These are phyloP conservation scores for Globisporangium polare DNA, from an alignment of 352 stramenopile species.

Conservation along the genomic window DNA sequence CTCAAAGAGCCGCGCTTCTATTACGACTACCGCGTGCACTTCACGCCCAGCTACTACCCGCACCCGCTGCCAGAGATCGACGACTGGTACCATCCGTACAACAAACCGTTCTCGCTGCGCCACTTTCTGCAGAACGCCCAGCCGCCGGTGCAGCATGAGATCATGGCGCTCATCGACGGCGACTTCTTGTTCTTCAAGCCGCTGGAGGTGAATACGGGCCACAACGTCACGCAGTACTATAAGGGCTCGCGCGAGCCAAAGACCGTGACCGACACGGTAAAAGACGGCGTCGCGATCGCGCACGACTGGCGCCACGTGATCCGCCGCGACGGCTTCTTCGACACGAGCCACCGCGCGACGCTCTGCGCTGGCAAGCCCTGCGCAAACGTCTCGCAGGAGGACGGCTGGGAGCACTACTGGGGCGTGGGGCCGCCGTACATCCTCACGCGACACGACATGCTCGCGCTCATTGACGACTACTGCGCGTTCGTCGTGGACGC, in stretches of 20 bases:
- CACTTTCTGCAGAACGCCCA: conserved; percentile 26
- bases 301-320: conserved; percentile 47
- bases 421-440: conserved; percentile 52
- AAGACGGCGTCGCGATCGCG: conserved; percentile 35
- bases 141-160: conserved; percentile 18
- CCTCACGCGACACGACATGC: conserved; percentile 40
- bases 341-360: conserved; percentile 3
- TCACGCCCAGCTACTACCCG: conserved; percentile 19
- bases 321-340: conserved; percentile 30
- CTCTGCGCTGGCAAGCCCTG: conserved; percentile 33
- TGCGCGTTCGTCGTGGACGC: conserved; percentile 34
- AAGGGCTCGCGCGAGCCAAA: conserved; percentile 20
- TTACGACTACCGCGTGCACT: conserved; percentile 27
- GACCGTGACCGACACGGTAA: conserved; percentile 35
- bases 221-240: conserved; percentile 38
- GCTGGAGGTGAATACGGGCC: conserved; percentile 33
- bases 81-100: conserved; percentile 27
- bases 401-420: conserved; percentile 38
- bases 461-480: conserved; percentile 45
- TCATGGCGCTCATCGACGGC: conserved; percentile 25
- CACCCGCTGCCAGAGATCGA: conserved; percentile 19
- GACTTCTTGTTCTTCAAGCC: conserved; percentile 20
- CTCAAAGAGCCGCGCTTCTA: conserved; percentile 17
- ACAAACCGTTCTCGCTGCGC: conserved; percentile 24
- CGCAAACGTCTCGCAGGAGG: conserved; percentile 22